Percentiles rank a stretch among this genome's conserved stretches.
phyloP scores from a whole-genome alignment of 2,329 filamentous ascomycete species.

The Dichotomopilus funicola region DNA sequence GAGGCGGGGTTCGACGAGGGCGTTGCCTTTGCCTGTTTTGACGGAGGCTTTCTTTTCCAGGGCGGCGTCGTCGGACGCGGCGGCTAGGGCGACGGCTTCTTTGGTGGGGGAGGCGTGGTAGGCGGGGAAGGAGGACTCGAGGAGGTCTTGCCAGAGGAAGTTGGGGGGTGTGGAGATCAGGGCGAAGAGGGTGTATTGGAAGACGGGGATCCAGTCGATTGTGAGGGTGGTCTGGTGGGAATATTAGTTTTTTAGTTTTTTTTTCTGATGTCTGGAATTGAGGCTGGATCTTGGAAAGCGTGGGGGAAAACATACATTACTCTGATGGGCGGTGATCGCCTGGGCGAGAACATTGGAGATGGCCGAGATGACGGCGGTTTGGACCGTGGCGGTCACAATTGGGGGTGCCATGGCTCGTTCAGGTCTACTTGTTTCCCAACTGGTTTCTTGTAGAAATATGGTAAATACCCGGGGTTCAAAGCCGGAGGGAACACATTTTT shows the following conservation, averaged over 20 bases:
- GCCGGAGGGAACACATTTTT: no score
- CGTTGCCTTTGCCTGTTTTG: constrained; percentile 31
- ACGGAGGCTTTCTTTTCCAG: constrained; percentile 23
- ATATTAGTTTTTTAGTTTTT: not conserved
- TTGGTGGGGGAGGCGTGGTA: constrained; percentile 41
- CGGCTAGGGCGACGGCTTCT: constrained; percentile 35
- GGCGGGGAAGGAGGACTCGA: constrained; percentile 70
- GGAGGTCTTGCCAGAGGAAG: constrained; percentile 72
- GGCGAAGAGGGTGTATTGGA: constrained; percentile 72
- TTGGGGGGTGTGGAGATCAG: constrained; percentile 73
- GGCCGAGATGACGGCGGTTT: constrained; percentile 58
- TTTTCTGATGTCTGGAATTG: not conserved
- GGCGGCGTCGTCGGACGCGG: constrained; percentile 36
- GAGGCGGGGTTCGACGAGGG: constrained; percentile 45
- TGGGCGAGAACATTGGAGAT: constrained; percentile 71
- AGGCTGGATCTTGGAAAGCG: not conserved
- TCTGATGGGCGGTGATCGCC: constrained; percentile 55
- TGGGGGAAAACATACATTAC: constrained; percentile 41
- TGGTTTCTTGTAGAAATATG: not conserved
- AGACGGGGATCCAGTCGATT: constrained; percentile 60
- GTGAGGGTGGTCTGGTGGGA: constrained; percentile 47
- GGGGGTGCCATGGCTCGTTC: constrained; percentile 34
- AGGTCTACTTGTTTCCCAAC: not conserved
- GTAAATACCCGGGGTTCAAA: not conserved
- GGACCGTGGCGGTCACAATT: constrained; percentile 54